Evolutionary conservation across 116 monocot species (phyloP), one percentile per base, ranked within the genome.

Genomic region (Dioscorea cayenensis): DNA sequence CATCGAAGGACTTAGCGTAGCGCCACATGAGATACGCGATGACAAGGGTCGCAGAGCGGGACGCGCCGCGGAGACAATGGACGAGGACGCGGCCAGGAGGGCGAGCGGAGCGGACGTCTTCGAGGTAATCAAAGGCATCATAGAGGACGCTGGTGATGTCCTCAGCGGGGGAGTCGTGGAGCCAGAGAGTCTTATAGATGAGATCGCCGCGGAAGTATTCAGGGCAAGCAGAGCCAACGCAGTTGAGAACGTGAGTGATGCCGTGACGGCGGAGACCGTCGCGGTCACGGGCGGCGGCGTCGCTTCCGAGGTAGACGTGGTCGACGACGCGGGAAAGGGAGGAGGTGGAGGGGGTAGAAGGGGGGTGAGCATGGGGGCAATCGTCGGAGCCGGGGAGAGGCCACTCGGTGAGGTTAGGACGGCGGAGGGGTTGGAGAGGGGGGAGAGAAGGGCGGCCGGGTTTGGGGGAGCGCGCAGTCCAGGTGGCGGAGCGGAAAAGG

Each of bases 221-320:
- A 12, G 82, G 80, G 76, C 85, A 82, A 0, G 75, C 67, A 10
- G 71, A 59, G 32, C 83, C 83, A 0, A 82, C 82, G 69, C 86
- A 86, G 69, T 86, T 86, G 65, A 86, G 79, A 14, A 86, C 75
- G 72, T 86, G 86, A 17, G 86, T 86, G 74, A 86, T 86, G 8
- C 79, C 82, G 68, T 86, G 83, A 14, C 82, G 77, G 17, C 76
- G 79, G 49, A 86, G 80, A 20, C 61, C 70, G 35, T 59, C 74
- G 19, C 77, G 77, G 68, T 86, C 83, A 14, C 80, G 70, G 5
- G 86, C 86, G 29, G 67, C 86, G 10, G 80, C 66, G 58, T 79
- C 86, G 60, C 82, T 68, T 7, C 83, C 83, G 19, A 86, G 64
- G 68, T 77, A 86, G 17, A 86, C 63, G 75, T 86, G 86, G 28